Evolutionary conservation across 1,284 basidiomycete genomes (phyloP), one percentile per base, ranked within the genome.

Genomic region (Omphalotus olearius): DNA sequence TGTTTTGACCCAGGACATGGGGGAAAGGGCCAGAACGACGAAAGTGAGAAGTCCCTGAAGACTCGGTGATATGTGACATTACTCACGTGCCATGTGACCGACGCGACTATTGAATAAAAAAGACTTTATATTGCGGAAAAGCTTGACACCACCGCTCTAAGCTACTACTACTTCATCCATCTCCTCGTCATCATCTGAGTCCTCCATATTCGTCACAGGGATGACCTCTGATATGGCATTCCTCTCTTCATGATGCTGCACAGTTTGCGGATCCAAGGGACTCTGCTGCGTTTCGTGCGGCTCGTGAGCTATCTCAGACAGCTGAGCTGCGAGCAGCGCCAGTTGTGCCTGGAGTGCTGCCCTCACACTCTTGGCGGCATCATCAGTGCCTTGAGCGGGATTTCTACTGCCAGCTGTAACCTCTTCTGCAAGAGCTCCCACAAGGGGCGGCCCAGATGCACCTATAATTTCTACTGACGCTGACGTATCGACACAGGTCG

Each of bases 321-420:
- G 64, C 59, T 86, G 84, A 2, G 79, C 79, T 1, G 83, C 82
- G 26, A 86, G 62, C 23, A 85, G 69, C 4, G 78, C 81, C 38
- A 86, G 69, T 56, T 81, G 82, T 1, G 80, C 81, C 58, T 85
- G 83, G 48, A 86, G 62, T 45, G 79, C 75, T 16, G 83, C 82
- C 13, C 85, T 73, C 51, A 78, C 73, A 50, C 68, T 40, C 17
- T 48, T 42, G 14, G 42, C 45, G 30, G 30, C 30, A 10, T 33
- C 30, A 13, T 33, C 13, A 33, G 30, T 33, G 2, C 30, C 30
- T 33, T 13, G 30, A 10, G 30, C 30, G 9, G 30, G 30, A 37
- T 20, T 40, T 11, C 33, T 35, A 13, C 23, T 40, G 35, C 14
- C 45, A 25, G 20, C 17, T 9, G 14, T 14, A 13, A 18, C 25